Conservation (phyloP, 2,329 filamentous ascomycete species). For the Incumbomyces lentus region DNA sequence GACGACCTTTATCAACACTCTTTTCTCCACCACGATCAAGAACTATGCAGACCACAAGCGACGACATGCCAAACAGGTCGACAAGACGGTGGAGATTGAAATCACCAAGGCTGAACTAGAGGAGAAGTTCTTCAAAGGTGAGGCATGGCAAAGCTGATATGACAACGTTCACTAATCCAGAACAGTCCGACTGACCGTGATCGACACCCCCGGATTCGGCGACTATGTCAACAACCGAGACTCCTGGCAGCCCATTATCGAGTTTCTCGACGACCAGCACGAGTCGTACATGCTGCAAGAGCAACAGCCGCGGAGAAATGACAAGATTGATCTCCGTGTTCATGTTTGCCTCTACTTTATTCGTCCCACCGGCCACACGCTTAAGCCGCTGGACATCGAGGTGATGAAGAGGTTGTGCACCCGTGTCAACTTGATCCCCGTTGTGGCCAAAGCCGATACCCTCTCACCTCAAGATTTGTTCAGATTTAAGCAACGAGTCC, state of each 20-base stretch:
- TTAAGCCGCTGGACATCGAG: conserved; percentile 98
- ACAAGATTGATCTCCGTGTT: conserved; percentile 99
- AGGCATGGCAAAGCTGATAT: too few relatives aligned
- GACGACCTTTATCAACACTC: conserved; percentile 99
- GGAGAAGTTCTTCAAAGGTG: conserved; percentile 99
- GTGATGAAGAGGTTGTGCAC: conserved; percentile 99
- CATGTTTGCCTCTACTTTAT: conserved; percentile 99
- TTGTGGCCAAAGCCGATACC: conserved; percentile 97
- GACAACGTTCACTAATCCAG: conserved; percentile 7
- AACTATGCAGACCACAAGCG: conserved; percentile 99
- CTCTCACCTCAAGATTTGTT: conserved; percentile 83
- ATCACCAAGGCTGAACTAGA: conserved; percentile 99
- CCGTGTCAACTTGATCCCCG: conserved; percentile 94
- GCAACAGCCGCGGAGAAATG: conserved; percentile 92
- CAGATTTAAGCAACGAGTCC: conserved; percentile 91
- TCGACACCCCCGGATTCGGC: conserved; percentile 96
- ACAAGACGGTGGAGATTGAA: conserved; percentile 99
- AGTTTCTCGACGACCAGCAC: conserved; percentile 99
- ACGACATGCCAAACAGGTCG: conserved; percentile 97
- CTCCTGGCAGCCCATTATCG: conserved; percentile 99
- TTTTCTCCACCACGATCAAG: conserved; percentile 99
- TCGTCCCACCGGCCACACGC: conserved; percentile 90
- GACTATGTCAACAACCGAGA: conserved; percentile 99
- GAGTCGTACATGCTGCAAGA: conserved; percentile 99
- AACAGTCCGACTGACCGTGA: conserved; percentile 90